Evolutionary conservation across 2,329 filamentous ascomycete genomes (phyloP).

Genomic region (Colletotrichum sp.): DNA sequence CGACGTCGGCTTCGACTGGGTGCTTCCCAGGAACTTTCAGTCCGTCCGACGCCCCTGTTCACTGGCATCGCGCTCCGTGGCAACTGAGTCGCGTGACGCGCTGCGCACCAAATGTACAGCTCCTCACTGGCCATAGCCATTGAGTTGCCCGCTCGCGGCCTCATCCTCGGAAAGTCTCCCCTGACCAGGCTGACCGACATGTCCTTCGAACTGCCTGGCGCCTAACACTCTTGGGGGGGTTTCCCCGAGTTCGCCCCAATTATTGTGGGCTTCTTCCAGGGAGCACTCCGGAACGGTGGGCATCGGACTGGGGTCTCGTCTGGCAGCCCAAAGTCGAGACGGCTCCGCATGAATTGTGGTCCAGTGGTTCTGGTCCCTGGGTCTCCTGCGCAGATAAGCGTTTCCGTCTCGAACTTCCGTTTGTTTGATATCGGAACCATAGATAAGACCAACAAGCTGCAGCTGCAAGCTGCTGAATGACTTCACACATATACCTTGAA

Average conservation of each 20-base stretch:
- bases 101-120: not conserved
- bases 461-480: not conserved
- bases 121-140: not conserved
- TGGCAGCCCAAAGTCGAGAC: not conserved
- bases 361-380: not conserved
- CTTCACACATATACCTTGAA: not conserved
- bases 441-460: not conserved
- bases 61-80: not conserved
- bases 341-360: not conserved
- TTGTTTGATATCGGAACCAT: slow-evolving; percentile 1
- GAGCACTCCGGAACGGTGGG: not conserved
- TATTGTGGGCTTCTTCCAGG: not conserved
- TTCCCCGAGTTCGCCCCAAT: slow-evolving; percentile 14
- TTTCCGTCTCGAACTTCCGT: not conserved
- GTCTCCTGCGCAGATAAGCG: slow-evolving; percentile 8
- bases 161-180: not conserved
- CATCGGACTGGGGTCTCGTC: not conserved
- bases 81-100: slow-evolving; percentile 8
- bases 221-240: slow-evolving; percentile 1
- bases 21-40: not conserved
- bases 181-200: slow-evolving; percentile 1
- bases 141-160: not conserved
- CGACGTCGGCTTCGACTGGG: not conserved
- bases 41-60: not conserved
- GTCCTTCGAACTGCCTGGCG: not conserved